Percentiles rank a stretch among this genome's conserved stretches.
phyloP scores from a whole-genome alignment of 2,329 filamentous ascomycete species.

The Daldinia sp. region DNA sequence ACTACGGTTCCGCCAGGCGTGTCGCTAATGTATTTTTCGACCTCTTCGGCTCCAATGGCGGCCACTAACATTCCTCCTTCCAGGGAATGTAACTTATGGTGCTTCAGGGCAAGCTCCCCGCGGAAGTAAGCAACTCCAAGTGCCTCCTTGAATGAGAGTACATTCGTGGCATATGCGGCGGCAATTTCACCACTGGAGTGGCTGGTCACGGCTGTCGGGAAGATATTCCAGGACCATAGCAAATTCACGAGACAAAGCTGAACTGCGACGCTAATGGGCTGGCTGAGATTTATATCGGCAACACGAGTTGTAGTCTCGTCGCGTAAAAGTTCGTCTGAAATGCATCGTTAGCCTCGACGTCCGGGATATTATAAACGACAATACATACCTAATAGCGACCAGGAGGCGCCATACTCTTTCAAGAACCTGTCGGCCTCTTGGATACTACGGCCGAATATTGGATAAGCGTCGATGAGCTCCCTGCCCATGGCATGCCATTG shows the following conservation, averaged over 20 bases:
- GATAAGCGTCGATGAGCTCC: slow-evolving; percentile 32
- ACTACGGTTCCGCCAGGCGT: neutral
- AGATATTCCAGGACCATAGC: slow-evolving; percentile 12
- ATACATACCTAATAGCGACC: slow-evolving; percentile 5
- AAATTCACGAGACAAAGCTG: slow-evolving; percentile 22
- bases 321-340: slow-evolving; percentile 23
- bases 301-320: neutral
- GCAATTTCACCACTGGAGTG: slow-evolving; percentile 33
- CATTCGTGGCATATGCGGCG: slow-evolving; percentile 10
- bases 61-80: slow-evolving; percentile 30
- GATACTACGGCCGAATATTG: slow-evolving; percentile 27
- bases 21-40: slow-evolving; percentile 21
- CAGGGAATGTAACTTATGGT: neutral
- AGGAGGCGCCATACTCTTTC: neutral
- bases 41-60: slow-evolving; percentile 18
- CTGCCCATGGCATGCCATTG: slow-evolving; percentile 39
- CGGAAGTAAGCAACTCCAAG: slow-evolving; percentile 18
- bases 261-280: slow-evolving; percentile 14
- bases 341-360: neutral
- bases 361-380: neutral
- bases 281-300: slow-evolving; percentile 1
- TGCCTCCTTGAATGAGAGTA: neutral
- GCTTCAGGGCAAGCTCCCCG: neutral
- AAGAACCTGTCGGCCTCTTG: slow-evolving; percentile 11
- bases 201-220: slow-evolving; percentile 14